Percentiles rank a stretch among this genome's conserved stretches.
These are phyloP conservation scores for Acrocalymma vagum DNA, from an alignment of 2,329 filamentous ascomycete genomes.

Conservation along the genomic window DNA sequence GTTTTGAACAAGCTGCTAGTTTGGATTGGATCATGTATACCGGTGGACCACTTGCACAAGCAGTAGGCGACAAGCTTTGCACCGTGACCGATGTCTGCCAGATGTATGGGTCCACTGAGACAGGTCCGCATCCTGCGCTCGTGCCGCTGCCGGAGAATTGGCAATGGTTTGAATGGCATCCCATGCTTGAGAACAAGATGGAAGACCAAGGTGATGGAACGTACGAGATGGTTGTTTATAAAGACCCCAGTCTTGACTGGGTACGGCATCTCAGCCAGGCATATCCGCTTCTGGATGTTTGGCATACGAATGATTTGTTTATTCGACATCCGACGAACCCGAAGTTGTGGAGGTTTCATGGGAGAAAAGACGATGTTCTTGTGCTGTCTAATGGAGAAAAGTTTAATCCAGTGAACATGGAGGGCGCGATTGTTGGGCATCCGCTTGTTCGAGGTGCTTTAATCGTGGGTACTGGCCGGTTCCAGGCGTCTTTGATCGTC, in stretches of 20 bases:
- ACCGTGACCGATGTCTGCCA: conserved; percentile 16
- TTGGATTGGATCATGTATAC: conserved; percentile 18
- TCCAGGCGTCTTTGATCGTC: conserved; percentile 28
- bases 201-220: conserved; percentile 16
- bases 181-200: conserved; percentile 16
- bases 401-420: conserved; percentile 25
- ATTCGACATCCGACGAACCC: conserved; percentile 17
- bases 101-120: conserved; percentile 25
- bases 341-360: conserved; percentile 20
- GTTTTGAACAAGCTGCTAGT: conserved; percentile 9
- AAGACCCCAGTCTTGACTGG: conserved; percentile 4
- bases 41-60: conserved; percentile 20
- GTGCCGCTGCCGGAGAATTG: conserved; percentile 17
- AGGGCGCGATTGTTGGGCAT: conserved; percentile 30
- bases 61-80: conserved; percentile 18
- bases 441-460: conserved; percentile 21
- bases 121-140: conserved; percentile 11
- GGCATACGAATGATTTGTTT: conserved; percentile 27
- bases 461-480: conserved; percentile 26
- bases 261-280: conserved; percentile 17
- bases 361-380: conserved; percentile 23
- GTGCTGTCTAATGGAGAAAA: conserved; percentile 27
- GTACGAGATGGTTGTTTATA: conserved; percentile 19
- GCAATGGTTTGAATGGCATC: conserved; percentile 23
- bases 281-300: conserved; percentile 19